These are phyloP conservation scores for Verbena officinalis DNA, from an alignment of 257 asterid genomes.

Conservation along the genomic window DNA sequence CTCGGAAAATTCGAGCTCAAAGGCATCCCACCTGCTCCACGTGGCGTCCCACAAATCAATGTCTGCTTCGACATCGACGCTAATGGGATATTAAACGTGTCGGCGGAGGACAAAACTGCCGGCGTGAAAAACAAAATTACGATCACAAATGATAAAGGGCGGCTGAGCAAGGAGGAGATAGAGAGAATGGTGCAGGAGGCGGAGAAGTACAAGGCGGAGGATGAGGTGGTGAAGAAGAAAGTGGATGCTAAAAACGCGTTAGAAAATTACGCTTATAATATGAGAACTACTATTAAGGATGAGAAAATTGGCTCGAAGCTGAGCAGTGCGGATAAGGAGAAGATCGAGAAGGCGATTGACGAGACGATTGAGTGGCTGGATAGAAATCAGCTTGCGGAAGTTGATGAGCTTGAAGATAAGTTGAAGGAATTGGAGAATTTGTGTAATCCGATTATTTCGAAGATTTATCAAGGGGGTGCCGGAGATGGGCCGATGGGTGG, in stretches of 20 bases:
- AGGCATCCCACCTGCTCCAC: conserved; percentile 58
- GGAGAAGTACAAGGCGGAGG: conserved; percentile 52
- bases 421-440: conserved; percentile 57
- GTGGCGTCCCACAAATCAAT: conserved; percentile 56
- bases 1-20: conserved; percentile 60
- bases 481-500: conserved; percentile 52
- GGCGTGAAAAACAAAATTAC: conserved; percentile 58
- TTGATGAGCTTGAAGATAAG: conserved; percentile 61
- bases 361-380: conserved; percentile 59
- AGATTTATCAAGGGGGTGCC: conserved; percentile 51
- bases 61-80: conserved; percentile 62
- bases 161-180: conserved; percentile 56
- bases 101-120: conserved; percentile 58
- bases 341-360: conserved; percentile 55
- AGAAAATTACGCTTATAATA: conserved; percentile 56
- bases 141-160: conserved; percentile 52
- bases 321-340: conserved; percentile 46
- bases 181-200: conserved; percentile 61
- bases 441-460: conserved; percentile 53
- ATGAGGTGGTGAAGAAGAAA: conserved; percentile 51
- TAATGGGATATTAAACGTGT: conserved; percentile 52
- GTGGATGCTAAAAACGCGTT: conserved; percentile 55
- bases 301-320: conserved; percentile 47
- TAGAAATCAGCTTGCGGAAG: conserved; percentile 63
- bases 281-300: conserved; percentile 50